Evolutionary conservation across 495 filamentous ascomycete genomes (phyloP), one percentile per base, ranked within the genome.

Genomic region (Sabuloglossum arenarium): DNA sequence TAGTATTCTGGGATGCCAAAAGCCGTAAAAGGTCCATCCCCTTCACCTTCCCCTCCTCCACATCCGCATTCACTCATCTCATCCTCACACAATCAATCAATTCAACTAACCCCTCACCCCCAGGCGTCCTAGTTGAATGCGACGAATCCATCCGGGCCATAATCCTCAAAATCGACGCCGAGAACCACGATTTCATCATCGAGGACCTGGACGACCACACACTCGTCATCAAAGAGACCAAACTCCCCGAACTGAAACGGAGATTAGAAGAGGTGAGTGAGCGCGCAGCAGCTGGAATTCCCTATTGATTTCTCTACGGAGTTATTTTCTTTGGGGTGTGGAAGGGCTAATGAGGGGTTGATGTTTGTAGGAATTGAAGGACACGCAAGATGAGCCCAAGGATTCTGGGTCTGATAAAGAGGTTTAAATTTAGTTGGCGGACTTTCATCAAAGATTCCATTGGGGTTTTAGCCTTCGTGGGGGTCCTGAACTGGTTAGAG

Each of bases 91-190:
- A 39, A n/a, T n/a, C n/a, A n/a, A n/a, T n/a, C n/a, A n/a, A n/a
- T 29, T 12, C 1, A 21, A 25, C 14, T 11, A 3, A 12, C 47
- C 28, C 23, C 21, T 49, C 23, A 21, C 1, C 10, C 39, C 6
- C 42, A 58, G 56, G 56, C 29, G 56, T 58, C 54, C 28, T 59
- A 3, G 27, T 59, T 4, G 53, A 59, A 30, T 59, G 57, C 31
- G 57, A 74, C 45, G 79, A 82, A 5, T 83, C 80, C 46, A 84
- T 86, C 68, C 85, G 84, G 65, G 79, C 82, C 39, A 84, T 86
- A 64, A 79, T 86, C 60, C 70, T 79, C 39, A 83, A 83, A 58
- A 84, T 86, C 68, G 80, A 86, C 60, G 70, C 73, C 55, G 74
- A 79, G 57, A 66, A 71, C 57, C 78, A 85, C 62, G 81, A 82